phyloP scores from a whole-genome alignment of 306 rosid species.

The Malus orientalis region DNA sequence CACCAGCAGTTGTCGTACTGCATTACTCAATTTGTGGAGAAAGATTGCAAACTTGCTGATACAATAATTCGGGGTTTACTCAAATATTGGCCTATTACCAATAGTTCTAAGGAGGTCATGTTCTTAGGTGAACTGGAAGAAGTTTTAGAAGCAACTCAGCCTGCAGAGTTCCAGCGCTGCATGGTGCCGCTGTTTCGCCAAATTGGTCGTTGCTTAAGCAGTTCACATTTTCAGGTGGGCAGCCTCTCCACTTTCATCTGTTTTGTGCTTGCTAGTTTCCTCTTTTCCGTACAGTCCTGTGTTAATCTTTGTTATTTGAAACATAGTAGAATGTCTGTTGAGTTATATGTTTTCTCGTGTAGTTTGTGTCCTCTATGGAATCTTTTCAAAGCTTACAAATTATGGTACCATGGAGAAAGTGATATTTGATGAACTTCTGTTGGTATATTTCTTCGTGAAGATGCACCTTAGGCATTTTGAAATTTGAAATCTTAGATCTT shows the following conservation, averaged over 20 bases:
- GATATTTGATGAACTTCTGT: background rate
- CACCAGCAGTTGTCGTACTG: conserved; percentile 96
- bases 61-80: conserved; percentile 84
- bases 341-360: background rate
- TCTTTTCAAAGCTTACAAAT: background rate
- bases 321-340: background rate
- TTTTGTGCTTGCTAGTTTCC: conserved; percentile 12
- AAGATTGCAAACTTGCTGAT: conserved; percentile 98
- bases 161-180: conserved; percentile 87
- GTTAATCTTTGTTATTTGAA: conserved; percentile 2
- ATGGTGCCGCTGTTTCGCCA: conserved; percentile 84
- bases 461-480: background rate
- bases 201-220: conserved; percentile 78
- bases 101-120: conserved; percentile 98
- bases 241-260: conserved; percentile 9
- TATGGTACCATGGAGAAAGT: background rate
- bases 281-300: background rate
- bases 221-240: conserved; percentile 95
- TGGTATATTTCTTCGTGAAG: background rate
- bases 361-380: background rate
- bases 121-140: conserved; percentile 96
- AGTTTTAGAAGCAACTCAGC: conserved; percentile 91
- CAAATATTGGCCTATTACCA: conserved; percentile 91
- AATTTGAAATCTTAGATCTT: background rate
- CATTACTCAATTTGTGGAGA: conserved; percentile 90